Evolutionary conservation across 179 eudicot genomes (phyloP).

Genomic region (Drosera spatulata): DNA sequence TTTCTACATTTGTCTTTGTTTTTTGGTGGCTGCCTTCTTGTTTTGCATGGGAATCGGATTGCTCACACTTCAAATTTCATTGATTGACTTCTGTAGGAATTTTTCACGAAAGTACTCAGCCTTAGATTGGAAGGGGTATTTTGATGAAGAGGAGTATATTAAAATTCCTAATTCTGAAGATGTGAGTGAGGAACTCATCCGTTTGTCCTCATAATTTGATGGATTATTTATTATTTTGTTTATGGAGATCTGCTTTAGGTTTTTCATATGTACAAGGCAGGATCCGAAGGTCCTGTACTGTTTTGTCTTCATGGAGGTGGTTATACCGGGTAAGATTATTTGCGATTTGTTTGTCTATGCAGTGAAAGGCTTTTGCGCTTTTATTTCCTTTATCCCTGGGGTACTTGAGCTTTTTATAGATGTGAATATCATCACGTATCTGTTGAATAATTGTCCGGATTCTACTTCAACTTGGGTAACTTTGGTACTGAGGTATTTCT

Average conservation of each 20-base stretch:
- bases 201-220: not conserved
- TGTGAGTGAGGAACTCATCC: slow-evolving; percentile 21
- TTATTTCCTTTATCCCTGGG: too few species aligned
- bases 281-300: slow-evolving; percentile 77
- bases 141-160: slow-evolving; percentile 84
- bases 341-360: too few species aligned
- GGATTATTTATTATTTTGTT: slow-evolving; percentile 7
- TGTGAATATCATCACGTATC: too few species aligned
- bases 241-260: slow-evolving; percentile 31
- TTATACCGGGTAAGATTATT: slow-evolving; percentile 55
- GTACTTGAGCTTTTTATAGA: too few species aligned
- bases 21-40: not conserved
- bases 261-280: slow-evolving; percentile 84
- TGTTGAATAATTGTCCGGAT: too few species aligned
- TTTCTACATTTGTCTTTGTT: not conserved
- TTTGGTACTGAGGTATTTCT: too few species aligned
- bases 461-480: too few species aligned
- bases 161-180: slow-evolving; percentile 56
- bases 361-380: too few species aligned
- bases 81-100: slow-evolving; percentile 31
- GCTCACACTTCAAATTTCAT: not conserved
- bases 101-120: slow-evolving; percentile 59
- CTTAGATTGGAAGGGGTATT: slow-evolving; percentile 58
- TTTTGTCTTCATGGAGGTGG: slow-evolving; percentile 99
- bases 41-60: not conserved